Percentiles rank a stretch among this genome's conserved stretches.
Evolutionary conservation across 2,329 filamentous ascomycete species (phyloP).

Genomic region (Exophiala xenobiotica): DNA sequence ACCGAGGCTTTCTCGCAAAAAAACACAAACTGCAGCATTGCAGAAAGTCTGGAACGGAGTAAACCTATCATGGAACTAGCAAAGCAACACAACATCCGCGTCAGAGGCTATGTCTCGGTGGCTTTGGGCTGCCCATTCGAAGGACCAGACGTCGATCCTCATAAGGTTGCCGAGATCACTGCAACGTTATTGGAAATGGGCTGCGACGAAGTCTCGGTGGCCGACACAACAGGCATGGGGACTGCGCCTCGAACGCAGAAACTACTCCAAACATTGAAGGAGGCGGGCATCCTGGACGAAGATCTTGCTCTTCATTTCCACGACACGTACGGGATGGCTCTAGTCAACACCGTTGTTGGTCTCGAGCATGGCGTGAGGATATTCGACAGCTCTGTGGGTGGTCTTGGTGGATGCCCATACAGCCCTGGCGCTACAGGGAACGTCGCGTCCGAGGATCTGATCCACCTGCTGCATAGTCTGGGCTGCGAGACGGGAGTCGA

Average conservation of each 20-base stretch:
- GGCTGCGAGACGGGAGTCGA: slow-evolving; percentile 61
- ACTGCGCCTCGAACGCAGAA: slow-evolving; percentile 61
- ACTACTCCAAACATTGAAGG: slow-evolving; percentile 57
- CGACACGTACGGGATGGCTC: slow-evolving; percentile 64
- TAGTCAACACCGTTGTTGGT: slow-evolving; percentile 62
- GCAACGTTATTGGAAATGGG: slow-evolving; percentile 63
- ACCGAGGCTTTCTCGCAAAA: slow-evolving; percentile 65
- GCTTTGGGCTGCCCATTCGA: slow-evolving; percentile 66
- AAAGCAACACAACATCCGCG: slow-evolving; percentile 55
- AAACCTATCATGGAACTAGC: slow-evolving; percentile 58
- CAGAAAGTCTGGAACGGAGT: slow-evolving; percentile 60
- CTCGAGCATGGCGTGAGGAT: slow-evolving; percentile 63
- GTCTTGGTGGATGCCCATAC: slow-evolving; percentile 64
- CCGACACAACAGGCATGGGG: slow-evolving; percentile 67
- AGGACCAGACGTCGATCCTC: slow-evolving; percentile 60
- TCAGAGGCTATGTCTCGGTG: slow-evolving; percentile 65
- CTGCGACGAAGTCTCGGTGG: slow-evolving; percentile 64
- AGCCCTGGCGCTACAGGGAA: slow-evolving; percentile 66
- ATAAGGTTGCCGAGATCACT: slow-evolving; percentile 61
- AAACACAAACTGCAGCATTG: slow-evolving; percentile 66
- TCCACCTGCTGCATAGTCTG: slow-evolving; percentile 60
- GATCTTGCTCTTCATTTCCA: slow-evolving; percentile 66
- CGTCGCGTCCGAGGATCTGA: slow-evolving; percentile 62
- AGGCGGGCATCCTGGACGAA: slow-evolving; percentile 59
- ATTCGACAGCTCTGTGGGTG: slow-evolving; percentile 64